phyloP scores from a whole-genome alignment of 2,329 filamentous ascomycete genomes.

The Hirsutella thompsonii region DNA sequence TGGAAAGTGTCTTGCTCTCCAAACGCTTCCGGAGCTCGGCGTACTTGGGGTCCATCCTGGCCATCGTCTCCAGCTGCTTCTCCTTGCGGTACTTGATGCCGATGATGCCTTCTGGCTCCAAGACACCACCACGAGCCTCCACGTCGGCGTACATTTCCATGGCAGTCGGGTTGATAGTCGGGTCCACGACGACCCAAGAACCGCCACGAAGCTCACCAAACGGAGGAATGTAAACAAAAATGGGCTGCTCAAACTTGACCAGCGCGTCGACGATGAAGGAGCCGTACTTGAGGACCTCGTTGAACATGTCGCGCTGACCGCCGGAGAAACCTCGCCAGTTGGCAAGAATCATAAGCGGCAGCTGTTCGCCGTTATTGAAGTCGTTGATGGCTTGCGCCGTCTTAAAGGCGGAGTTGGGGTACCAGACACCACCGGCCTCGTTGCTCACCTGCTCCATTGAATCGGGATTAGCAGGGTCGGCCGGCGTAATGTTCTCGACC shows the following conservation, averaged over 20 bases:
- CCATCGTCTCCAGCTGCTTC: constrained; percentile 95
- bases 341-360: constrained; percentile 96
- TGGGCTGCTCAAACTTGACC: constrained; percentile 95
- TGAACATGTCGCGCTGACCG: constrained; percentile 99
- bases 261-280: constrained; percentile 98
- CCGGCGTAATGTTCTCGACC: constrained; percentile 92
- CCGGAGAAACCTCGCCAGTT: constrained; percentile 99
- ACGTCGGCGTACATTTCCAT: constrained; percentile 99
- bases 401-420: constrained; percentile 99
- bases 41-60: constrained; percentile 77
- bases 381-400: constrained; percentile 97
- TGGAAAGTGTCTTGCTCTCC: constrained; percentile 44
- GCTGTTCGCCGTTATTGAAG: constrained; percentile 97
- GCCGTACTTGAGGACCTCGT: constrained; percentile 98
- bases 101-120: constrained; percentile 95
- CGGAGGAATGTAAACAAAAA: constrained; percentile 98
- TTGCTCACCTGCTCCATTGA: constrained; percentile 91
- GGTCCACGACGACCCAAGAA: constrained; percentile 98
- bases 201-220: constrained; percentile 95
- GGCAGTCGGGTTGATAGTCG: constrained; percentile 87
- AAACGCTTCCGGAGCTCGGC: constrained; percentile 72
- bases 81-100: constrained; percentile 98
- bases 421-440: constrained; percentile 98
- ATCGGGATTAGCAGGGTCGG: constrained; percentile 94
- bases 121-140: constrained; percentile 88